Evolutionary conservation across 768 basidiomycete genomes (phyloP).

Genomic region (Leucosporidium yakuticum): DNA sequence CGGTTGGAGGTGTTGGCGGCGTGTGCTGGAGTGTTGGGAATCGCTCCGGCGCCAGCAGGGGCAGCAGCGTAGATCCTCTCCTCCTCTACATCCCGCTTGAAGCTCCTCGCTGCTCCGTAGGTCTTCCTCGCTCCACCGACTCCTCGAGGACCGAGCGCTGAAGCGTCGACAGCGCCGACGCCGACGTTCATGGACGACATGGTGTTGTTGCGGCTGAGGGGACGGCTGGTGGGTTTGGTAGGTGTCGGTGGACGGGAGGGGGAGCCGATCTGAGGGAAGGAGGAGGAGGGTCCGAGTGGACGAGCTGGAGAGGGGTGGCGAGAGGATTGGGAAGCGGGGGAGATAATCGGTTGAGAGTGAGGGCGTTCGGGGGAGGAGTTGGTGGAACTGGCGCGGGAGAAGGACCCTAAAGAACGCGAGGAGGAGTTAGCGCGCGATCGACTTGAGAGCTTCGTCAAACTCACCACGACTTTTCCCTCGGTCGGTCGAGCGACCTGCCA

Average conservation of each 20-base stretch:
- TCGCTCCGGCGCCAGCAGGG: not conserved
- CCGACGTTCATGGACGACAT: not conserved
- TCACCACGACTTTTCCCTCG: not conserved
- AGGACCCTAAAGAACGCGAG: not conserved
- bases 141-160: not conserved
- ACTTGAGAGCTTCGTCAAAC: not conserved
- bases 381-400: not conserved
- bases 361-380: not conserved
- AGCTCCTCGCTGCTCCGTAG: conserved; percentile 16
- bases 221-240: not conserved
- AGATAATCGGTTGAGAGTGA: not conserved
- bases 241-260: not conserved
- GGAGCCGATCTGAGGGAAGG: not conserved
- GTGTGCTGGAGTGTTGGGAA: not conserved
- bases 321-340: conserved; percentile 15
- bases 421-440: not conserved
- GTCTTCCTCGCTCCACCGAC: conserved; percentile 8
- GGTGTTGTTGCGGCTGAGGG: not conserved
- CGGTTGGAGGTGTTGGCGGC: not conserved
- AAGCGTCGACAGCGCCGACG: not conserved
- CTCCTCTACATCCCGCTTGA: conserved; percentile 12
- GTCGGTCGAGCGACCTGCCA: not conserved
- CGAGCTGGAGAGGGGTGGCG: conserved; percentile 18
- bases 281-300: not conserved
- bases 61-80: not conserved